Conservation (phyloP, 805 yeast genomes). For the Pichia heedii region DNA sequence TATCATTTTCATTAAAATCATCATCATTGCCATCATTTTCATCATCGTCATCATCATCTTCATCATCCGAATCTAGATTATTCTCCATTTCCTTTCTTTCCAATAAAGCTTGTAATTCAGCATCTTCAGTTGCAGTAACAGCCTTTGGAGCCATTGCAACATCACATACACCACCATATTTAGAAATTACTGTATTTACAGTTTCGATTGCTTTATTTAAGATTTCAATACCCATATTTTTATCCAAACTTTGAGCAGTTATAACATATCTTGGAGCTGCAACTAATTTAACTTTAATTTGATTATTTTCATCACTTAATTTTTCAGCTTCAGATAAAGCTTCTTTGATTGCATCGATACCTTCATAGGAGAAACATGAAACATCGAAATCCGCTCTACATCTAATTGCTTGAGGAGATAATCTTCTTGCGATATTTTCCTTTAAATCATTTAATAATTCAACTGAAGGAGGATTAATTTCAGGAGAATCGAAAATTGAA, state of each 20-base stretch:
- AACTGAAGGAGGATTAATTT: conserved; percentile 54
- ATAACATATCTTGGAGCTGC: conserved; percentile 96
- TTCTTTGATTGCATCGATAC: conserved; percentile 90
- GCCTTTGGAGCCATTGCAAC: conserved; percentile 99
- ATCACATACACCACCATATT: conserved; percentile 77
- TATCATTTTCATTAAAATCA: conserved; percentile 1
- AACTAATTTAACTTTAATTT: conserved; percentile 87
- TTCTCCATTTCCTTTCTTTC: conserved; percentile 89
- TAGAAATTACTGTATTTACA: conserved; percentile 60
- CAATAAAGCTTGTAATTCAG: conserved; percentile 91
- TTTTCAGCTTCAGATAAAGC: conserved; percentile 85
- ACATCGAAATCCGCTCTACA: conserved; percentile 98
- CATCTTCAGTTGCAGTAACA: conserved; percentile 96
- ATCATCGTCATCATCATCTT: conserved; percentile 28
- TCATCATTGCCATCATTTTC: conserved; percentile 17
- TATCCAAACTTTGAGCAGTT: conserved; percentile 88
- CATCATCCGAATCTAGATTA: conserved; percentile 74
- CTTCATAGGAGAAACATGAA: conserved; percentile 94
- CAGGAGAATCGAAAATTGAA: conserved; percentile 63
- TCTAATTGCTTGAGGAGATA: conserved; percentile 97
- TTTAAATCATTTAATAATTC: conserved; percentile 80
- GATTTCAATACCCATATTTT: conserved; percentile 74
- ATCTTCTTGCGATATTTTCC: conserved; percentile 79
- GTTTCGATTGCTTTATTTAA: conserved; percentile 73
- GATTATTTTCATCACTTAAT: conserved; percentile 72